Percentiles rank a stretch among this genome's conserved stretches.
Conservation (phyloP, 192 early-diverging fungal genomes). For the Backusella luteola region DNA sequence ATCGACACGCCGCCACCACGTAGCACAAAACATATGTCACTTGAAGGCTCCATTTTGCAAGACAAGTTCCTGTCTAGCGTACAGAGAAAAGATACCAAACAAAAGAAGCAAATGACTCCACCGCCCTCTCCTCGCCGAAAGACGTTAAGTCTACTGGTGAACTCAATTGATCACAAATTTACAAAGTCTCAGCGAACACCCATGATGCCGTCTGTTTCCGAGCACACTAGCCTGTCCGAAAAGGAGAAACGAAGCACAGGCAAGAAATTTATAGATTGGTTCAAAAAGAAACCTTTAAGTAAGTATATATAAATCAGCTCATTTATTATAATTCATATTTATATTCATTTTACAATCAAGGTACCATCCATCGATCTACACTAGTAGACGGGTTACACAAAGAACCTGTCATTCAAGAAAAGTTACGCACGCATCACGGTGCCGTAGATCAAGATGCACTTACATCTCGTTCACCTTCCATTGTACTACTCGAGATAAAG, state of each 20-base stretch:
- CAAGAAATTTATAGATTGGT: constrained; percentile 74
- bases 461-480: constrained; percentile 62
- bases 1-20: not conserved
- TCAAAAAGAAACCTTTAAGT: constrained; percentile 60
- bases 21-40: constrained; percentile 12
- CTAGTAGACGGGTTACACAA: not conserved
- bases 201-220: constrained; percentile 28
- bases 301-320: constrained; percentile 13
- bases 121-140: constrained; percentile 21
- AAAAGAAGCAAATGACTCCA: not conserved
- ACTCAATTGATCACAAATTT: constrained; percentile 25
- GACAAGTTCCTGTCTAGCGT: constrained; percentile 37
- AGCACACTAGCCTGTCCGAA: constrained; percentile 6
- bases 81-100: constrained; percentile 9
- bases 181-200: not conserved
- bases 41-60: constrained; percentile 29
- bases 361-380: not conserved
- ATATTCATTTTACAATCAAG: not conserved
- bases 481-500: constrained; percentile 67
- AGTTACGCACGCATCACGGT: constrained; percentile 71
- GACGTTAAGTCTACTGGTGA: constrained; percentile 35
- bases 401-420: constrained; percentile 1
- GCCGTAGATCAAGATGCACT: constrained; percentile 71
- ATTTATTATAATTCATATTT: not conserved
- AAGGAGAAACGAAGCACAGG: constrained; percentile 47